Evolutionary conservation across 2,329 filamentous ascomycete species (phyloP).

Genomic region (Thelonectria discophora): DNA sequence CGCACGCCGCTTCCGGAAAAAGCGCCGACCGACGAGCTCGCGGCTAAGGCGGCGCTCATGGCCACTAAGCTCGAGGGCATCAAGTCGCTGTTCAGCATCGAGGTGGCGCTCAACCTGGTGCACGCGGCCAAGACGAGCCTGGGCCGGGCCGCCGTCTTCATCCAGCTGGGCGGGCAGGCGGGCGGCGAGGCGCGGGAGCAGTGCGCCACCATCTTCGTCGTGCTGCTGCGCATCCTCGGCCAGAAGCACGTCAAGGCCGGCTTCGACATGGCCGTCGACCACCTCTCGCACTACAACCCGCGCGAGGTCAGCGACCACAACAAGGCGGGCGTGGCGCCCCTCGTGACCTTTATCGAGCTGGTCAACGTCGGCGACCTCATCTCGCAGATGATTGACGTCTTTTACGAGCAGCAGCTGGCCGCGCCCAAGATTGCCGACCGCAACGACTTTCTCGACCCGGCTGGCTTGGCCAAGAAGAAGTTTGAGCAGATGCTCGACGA

Average conservation of each 20-base stretch:
- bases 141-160: conserved; percentile 85
- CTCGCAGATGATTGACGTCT: conserved; percentile 98
- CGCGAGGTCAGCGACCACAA: conserved; percentile 79
- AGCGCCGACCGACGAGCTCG: conserved; percentile 88
- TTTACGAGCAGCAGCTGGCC: conserved; percentile 94
- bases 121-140: conserved; percentile 89
- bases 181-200: conserved; percentile 87
- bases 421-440: conserved; percentile 84
- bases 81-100: conserved; percentile 93
- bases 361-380: conserved; percentile 98
- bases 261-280: conserved; percentile 90
- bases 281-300: conserved; percentile 91
- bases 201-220: conserved; percentile 88
- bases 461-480: conserved; percentile 94
- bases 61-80: conserved; percentile 94
- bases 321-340: conserved; percentile 80
- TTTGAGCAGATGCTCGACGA: conserved; percentile 99
- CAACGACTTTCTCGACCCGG: conserved; percentile 93
- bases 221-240: conserved; percentile 83
- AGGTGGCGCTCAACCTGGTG: conserved; percentile 89
- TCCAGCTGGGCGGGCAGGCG: conserved; percentile 79
- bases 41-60: conserved; percentile 98
- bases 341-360: conserved; percentile 95
- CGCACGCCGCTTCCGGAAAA: conserved; percentile 62
- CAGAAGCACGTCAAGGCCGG: conserved; percentile 89